Percentiles rank a stretch among this genome's conserved stretches.
Evolutionary conservation across 495 filamentous ascomycete species (phyloP).

Genomic region (Symbiotaphrina buchneri): DNA sequence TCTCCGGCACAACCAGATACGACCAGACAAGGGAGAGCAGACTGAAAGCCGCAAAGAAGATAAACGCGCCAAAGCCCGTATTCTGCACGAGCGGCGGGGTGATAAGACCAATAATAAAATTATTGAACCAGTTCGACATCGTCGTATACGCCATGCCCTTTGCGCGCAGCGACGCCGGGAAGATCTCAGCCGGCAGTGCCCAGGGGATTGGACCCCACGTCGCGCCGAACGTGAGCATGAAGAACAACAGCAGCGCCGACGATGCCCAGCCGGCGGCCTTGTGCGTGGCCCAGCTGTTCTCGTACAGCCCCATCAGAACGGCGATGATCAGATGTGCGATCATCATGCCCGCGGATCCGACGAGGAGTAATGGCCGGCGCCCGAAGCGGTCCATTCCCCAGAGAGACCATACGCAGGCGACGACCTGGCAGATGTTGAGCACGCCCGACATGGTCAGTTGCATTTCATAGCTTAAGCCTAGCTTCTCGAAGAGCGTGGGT

Average conservation of each 20-base stretch:
- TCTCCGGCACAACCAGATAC: slow-evolving; percentile 33
- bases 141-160: slow-evolving; percentile 44
- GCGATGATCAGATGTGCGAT: slow-evolving; percentile 8
- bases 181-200: slow-evolving; percentile 29
- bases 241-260: slow-evolving; percentile 36
- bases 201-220: slow-evolving; percentile 33
- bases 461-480: too few species aligned
- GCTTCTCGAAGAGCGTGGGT: too few species aligned
- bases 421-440: too few species aligned
- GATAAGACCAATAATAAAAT: slow-evolving; percentile 20
- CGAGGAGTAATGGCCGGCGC: slow-evolving; percentile 3
- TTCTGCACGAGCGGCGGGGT: slow-evolving; percentile 26
- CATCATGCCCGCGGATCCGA: slow-evolving; percentile 6
- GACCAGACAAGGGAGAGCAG: slow-evolving; percentile 31
- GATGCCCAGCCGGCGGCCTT: too few species aligned
- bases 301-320: slow-evolving; percentile 11
- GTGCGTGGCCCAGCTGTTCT: too few species aligned
- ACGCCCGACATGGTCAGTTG: too few species aligned
- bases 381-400: slow-evolving; percentile 4
- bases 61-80: slow-evolving; percentile 33
- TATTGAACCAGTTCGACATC: slow-evolving; percentile 37
- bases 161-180: slow-evolving; percentile 39
- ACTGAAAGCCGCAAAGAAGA: slow-evolving; percentile 25
- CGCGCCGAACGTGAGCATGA: slow-evolving; percentile 37
- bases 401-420: too few species aligned